Evolutionary conservation across 176 grass and related monocot genomes (phyloP).

Genomic region (Zizania latifolia): DNA sequence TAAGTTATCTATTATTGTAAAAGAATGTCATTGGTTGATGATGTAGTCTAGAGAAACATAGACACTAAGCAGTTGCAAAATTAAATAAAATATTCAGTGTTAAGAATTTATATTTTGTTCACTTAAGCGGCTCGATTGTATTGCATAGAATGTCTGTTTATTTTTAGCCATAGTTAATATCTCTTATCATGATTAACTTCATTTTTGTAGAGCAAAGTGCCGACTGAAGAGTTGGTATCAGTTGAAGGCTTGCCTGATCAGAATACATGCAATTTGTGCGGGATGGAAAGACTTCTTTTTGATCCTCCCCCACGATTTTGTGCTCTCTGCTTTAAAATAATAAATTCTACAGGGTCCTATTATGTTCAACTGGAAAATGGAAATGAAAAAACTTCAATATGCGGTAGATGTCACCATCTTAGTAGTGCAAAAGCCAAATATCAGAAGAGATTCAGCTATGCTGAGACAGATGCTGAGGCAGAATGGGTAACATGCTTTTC

Average conservation of each 20-base stretch:
- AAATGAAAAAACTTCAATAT: constrained; percentile 59
- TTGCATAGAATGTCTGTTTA: constrained; percentile 20
- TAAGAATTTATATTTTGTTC: constrained; percentile 3
- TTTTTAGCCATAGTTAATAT: constrained; percentile 14
- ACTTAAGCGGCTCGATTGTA: background rate
- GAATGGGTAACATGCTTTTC: constrained; percentile 68
- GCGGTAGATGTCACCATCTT: constrained; percentile 76
- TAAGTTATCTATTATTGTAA: background rate
- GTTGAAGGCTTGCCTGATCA: constrained; percentile 54
- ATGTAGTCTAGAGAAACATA: background rate
- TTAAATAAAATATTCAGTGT: constrained; percentile 4
- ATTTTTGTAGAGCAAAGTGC: constrained; percentile 40
- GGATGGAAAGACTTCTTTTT: constrained; percentile 76
- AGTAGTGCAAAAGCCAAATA: constrained; percentile 62
- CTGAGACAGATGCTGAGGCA: constrained; percentile 88
- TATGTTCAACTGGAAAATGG: constrained; percentile 57
- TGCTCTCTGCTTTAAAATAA: constrained; percentile 64
- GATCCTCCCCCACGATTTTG: constrained; percentile 73
- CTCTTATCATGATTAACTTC: background rate
- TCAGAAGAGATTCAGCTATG: constrained; percentile 60
- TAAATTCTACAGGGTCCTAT: constrained; percentile 70
- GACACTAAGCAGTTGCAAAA: background rate
- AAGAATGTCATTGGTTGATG: constrained; percentile 8
- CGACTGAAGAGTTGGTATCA: constrained; percentile 22
- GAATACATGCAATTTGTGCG: constrained; percentile 79